These are phyloP conservation scores for Ustilago hordei DNA, from an alignment of 1,284 basidiomycete species.

Conservation along the genomic window DNA sequence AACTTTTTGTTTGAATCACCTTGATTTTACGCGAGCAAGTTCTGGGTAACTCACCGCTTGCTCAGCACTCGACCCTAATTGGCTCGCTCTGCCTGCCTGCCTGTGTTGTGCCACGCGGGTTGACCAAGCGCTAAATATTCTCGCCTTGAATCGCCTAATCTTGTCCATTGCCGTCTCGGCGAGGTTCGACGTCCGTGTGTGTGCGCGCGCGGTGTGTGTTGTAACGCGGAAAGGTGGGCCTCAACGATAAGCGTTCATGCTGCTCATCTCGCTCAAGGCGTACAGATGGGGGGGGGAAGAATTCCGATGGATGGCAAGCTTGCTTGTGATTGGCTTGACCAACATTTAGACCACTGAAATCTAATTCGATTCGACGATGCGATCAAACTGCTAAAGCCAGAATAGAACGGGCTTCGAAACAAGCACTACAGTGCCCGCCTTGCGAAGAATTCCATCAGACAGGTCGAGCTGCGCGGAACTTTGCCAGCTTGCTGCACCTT, in stretches of 20 bases:
- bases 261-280: neutral
- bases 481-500: slow-evolving; percentile 2
- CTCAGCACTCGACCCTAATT: neutral
- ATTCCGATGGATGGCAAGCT: neutral
- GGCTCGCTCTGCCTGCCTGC: no score
- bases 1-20: neutral
- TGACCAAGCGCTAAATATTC: neutral
- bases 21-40: slow-evolving; percentile 2
- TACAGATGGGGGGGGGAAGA: no score
- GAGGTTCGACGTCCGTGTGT: no score
- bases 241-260: neutral
- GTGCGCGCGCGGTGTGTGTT: neutral
- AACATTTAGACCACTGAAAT: neutral
- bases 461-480: neutral
- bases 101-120: neutral
- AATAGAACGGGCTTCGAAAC: neutral
- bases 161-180: neutral
- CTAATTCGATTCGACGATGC: neutral
- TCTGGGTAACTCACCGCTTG: neutral
- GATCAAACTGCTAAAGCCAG: neutral
- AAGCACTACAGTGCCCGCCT: neutral
- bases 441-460: neutral
- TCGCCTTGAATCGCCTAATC: neutral
- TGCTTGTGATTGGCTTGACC: neutral
- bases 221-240: neutral